A percentile compares a stretch with the other conserved stretches of the same genome.
These are phyloP conservation scores for Kwoniella shandongensis DNA, from an alignment of 768 basidiomycete species.

Conservation along the genomic window DNA sequence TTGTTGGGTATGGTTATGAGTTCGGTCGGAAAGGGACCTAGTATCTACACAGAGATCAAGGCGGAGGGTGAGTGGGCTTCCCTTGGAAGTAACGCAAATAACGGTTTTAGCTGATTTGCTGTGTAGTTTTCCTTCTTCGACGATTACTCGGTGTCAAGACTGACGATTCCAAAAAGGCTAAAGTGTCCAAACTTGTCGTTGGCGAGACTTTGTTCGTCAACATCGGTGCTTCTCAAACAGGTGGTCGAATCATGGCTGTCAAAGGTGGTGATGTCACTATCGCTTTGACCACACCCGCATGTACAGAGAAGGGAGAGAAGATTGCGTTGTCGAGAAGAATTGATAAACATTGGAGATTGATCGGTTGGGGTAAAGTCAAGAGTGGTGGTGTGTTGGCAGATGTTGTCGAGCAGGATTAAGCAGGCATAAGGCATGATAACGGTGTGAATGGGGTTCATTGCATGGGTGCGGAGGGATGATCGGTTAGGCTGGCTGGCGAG, in stretches of 20 bases:
- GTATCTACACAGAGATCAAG: constrained; percentile 70
- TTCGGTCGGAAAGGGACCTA: constrained; percentile 88
- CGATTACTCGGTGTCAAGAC: constrained; percentile 96
- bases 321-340: constrained; percentile 91
- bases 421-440: no score
- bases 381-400: constrained; percentile 49
- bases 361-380: constrained; percentile 63
- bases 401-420: constrained; percentile 38
- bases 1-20: constrained; percentile 95
- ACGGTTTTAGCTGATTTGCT: no score
- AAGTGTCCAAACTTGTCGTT: constrained; percentile 79
- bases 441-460: no score
- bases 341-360: constrained; percentile 97
- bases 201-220: constrained; percentile 93
- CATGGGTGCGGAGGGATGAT: no score
- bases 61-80: constrained; percentile 50
- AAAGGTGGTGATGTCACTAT: constrained; percentile 81
- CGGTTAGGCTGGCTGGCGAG: no score
- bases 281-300: constrained; percentile 84
- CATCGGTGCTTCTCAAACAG: constrained; percentile 95
- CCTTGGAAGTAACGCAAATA: no score
- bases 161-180: constrained; percentile 98
- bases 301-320: constrained; percentile 96
- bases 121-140: constrained; percentile 78
- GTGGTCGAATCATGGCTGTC: constrained; percentile 88